Evolutionary conservation across 2,329 filamentous ascomycete species (phyloP).

Genomic region (Aureobasidium pullulans): DNA sequence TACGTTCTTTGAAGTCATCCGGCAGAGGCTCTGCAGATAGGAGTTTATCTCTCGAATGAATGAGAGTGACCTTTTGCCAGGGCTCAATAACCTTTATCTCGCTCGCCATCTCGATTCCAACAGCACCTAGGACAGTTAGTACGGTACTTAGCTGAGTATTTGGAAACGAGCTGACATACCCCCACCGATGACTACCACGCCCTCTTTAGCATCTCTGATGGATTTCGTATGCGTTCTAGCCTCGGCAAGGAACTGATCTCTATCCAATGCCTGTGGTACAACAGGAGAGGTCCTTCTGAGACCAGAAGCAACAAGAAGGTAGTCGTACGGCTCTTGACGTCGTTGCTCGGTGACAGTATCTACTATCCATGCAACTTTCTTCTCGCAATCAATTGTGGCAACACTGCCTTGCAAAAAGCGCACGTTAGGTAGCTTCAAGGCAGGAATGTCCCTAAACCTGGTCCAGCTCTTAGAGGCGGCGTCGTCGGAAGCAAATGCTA

Average conservation of each 20-base stretch:
- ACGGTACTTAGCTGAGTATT: not conserved
- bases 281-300: constrained; percentile 64
- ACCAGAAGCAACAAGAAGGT: constrained; percentile 65
- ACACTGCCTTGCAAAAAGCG: constrained; percentile 60
- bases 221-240: constrained; percentile 51
- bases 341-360: constrained; percentile 27
- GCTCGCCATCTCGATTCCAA: constrained; percentile 74
- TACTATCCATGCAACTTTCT: constrained; percentile 51
- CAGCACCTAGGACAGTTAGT: constrained; percentile 47
- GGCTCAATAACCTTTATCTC: constrained; percentile 66
- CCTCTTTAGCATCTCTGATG: constrained; percentile 44
- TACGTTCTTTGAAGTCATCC: constrained; percentile 58
- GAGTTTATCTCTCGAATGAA: constrained; percentile 64
- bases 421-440: constrained; percentile 56
- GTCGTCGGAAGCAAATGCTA: constrained; percentile 57
- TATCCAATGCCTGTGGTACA: constrained; percentile 58
- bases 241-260: constrained; percentile 58
- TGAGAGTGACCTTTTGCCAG: constrained; percentile 58
- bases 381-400: constrained; percentile 49
- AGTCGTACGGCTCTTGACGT: constrained; percentile 53
- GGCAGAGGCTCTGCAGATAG: constrained; percentile 68
- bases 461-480: constrained; percentile 65
- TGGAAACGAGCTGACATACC: constrained; percentile 30
- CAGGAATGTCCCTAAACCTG: constrained; percentile 58
- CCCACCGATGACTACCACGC: constrained; percentile 67